Percentiles rank a stretch among this genome's conserved stretches.
Evolutionary conservation across 257 asterid species (phyloP).

Genomic region (Catharanthus roseus): DNA sequence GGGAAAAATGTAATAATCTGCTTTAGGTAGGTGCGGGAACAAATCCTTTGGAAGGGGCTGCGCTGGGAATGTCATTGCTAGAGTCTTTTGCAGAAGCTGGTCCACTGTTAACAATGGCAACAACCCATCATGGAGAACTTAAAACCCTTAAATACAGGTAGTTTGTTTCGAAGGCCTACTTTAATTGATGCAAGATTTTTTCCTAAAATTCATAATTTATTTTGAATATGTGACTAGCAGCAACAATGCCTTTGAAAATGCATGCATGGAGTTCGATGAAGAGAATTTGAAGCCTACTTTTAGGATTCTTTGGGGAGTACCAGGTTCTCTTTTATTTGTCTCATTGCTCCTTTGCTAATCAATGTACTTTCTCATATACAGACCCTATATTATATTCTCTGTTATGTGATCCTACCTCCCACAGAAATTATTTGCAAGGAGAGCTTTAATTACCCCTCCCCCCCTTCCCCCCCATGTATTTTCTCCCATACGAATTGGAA

Average conservation of each 20-base stretch:
- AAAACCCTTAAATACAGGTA: constrained; percentile 96
- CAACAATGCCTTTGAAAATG: constrained; percentile 82
- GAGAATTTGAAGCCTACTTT: constrained; percentile 86
- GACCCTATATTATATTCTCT: background rate
- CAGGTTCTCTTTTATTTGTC: constrained; percentile 50
- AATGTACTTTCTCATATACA: background rate
- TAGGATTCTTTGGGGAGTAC: constrained; percentile 97
- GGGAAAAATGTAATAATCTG: constrained; percentile 2
- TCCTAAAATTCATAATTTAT: constrained; percentile 23
- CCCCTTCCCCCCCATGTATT: no score
- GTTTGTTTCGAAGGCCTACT: constrained; percentile 19
- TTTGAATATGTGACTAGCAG: constrained; percentile 43
- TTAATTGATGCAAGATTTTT: constrained; percentile 10
- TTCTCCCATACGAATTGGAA: background rate
- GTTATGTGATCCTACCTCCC: background rate
- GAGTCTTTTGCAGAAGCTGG: constrained; percentile 88
- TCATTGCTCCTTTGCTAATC: background rate
- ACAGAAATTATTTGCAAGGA: no score
- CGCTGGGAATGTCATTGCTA: constrained; percentile 90
- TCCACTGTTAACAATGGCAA: constrained; percentile 73
- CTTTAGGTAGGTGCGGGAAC: constrained; percentile 97
- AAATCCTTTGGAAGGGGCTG: constrained; percentile 97
- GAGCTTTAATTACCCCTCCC: no score
- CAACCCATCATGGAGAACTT: constrained; percentile 98
- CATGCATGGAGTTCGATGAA: constrained; percentile 98